Evolutionary conservation across 495 filamentous ascomycete genomes (phyloP).

Genomic region (Sporormia fimetaria): DNA sequence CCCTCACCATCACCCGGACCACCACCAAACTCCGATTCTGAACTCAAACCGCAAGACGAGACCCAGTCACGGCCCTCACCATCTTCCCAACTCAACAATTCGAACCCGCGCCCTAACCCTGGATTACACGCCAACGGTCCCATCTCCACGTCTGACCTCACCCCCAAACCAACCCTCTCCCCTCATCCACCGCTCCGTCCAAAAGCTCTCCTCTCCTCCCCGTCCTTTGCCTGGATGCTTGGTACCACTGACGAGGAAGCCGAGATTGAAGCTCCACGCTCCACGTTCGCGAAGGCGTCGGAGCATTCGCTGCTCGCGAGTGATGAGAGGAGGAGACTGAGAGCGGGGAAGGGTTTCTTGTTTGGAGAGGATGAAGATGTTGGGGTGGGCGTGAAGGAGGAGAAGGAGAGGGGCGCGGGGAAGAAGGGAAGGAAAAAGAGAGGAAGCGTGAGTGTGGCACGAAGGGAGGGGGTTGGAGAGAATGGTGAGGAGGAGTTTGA

Average conservation of each 20-base stretch:
- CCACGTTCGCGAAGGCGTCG: conserved; percentile 12
- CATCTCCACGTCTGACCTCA: conserved; percentile 3
- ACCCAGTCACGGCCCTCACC: too few species aligned
- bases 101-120: not conserved
- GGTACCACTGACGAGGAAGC: too few species aligned
- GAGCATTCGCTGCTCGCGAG: conserved; percentile 15
- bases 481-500: conserved; percentile 12
- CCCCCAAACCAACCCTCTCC: conserved; percentile 4
- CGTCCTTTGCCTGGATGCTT: conserved; percentile 96
- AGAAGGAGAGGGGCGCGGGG: conserved; percentile 1
- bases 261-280: conserved; percentile 6
- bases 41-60: too few species aligned
- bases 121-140: too few species aligned
- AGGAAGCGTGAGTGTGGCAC: not conserved
- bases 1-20: too few species aligned
- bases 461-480: conserved; percentile 3
- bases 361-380: conserved; percentile 27
- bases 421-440: conserved; percentile 5
- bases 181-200: conserved; percentile 40
- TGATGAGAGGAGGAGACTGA: conserved; percentile 21
- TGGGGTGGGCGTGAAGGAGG: conserved; percentile 1
- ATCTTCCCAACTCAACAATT: conserved; percentile 3
- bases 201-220: conserved; percentile 66
- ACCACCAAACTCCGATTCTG: too few species aligned
- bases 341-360: conserved; percentile 21